Conservation (phyloP, 495 filamentous ascomycete genomes). For the Penicillium taxi region DNA sequence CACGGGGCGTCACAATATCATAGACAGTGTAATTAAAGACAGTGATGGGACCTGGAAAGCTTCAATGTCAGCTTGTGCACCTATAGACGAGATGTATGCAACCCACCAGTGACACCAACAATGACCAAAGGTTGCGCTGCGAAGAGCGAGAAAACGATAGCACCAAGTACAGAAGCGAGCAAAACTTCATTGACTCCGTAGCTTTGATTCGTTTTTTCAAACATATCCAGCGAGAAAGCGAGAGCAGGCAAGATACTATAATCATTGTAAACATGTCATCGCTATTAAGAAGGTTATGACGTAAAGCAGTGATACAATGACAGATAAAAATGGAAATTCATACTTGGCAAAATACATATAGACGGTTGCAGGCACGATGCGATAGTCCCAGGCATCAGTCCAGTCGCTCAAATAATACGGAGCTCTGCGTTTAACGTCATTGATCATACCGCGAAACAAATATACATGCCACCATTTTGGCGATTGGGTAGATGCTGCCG, state of each 20-base stretch:
- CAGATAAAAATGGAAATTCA: constrained; percentile 14
- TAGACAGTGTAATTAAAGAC: constrained; percentile 87
- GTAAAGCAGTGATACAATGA: too few species aligned
- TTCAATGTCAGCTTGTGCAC: constrained; percentile 1
- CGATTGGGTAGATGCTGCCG: constrained; percentile 9
- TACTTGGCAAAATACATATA: constrained; percentile 93
- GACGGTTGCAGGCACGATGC: constrained; percentile 70
- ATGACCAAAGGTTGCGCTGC: constrained; percentile 78
- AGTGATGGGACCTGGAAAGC: constrained; percentile 61
- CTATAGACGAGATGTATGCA: neutral
- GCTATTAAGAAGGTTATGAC: constrained; percentile 5
- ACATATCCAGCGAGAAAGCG: constrained; percentile 83
- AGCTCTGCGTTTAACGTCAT: constrained; percentile 62
- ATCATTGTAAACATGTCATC: constrained; percentile 6
- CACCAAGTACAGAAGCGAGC: constrained; percentile 66
- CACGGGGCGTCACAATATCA: constrained; percentile 64
- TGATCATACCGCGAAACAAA: constrained; percentile 56
- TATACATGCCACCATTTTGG: constrained; percentile 55
- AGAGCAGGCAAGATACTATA: constrained; percentile 70
- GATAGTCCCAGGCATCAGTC: constrained; percentile 79
- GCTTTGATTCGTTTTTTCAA: constrained; percentile 65
- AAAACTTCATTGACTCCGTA: constrained; percentile 84
- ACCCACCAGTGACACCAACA: constrained; percentile 75
- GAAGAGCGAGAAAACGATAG: constrained; percentile 66
- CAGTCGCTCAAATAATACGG: constrained; percentile 75